Evolutionary conservation across 371 early-diverging fungal species (phyloP).

Genomic region (Umbelopsis sp.): DNA sequence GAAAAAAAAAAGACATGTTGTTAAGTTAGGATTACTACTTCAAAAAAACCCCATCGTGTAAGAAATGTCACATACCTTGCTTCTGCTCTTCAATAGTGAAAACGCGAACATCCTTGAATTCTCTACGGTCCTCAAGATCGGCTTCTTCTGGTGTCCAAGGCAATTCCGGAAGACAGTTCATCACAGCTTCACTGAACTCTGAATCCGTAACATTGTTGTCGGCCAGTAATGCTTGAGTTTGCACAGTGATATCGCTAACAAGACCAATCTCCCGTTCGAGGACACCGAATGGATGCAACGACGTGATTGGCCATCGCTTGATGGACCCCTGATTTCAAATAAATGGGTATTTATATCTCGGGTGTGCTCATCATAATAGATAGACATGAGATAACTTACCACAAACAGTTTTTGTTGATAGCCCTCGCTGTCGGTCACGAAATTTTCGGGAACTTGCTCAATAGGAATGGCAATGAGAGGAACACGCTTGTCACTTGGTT

Average conservation of each 20-base stretch:
- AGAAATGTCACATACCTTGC: not conserved
- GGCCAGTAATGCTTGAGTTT: conserved; percentile 73
- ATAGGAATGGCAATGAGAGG: conserved; percentile 80
- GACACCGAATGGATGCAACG: conserved; percentile 75
- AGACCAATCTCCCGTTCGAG: conserved; percentile 67
- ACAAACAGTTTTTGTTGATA: conserved; percentile 62
- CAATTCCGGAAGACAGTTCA: conserved; percentile 63
- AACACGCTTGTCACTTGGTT: conserved; percentile 81
- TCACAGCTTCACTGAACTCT: conserved; percentile 67
- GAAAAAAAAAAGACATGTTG: not conserved
- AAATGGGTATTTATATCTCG: not conserved
- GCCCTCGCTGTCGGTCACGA: conserved; percentile 61
- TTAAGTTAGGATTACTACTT: not conserved
- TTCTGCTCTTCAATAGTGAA: conserved; percentile 84
- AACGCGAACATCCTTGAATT: conserved; percentile 68
- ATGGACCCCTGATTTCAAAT: conserved; percentile 54
- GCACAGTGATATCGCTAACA: conserved; percentile 67
- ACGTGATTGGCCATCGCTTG: conserved; percentile 74
- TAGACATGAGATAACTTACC: not conserved
- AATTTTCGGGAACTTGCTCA: conserved; percentile 70
- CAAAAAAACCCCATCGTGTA: not conserved
- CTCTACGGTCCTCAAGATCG: conserved; percentile 66
- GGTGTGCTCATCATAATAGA: not conserved
- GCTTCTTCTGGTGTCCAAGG: conserved; percentile 68
- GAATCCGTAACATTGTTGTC: conserved; percentile 64